Evolutionary conservation across 2,329 filamentous ascomycete genomes (phyloP).

Genomic region (Ophiocordyceps robertsii): DNA sequence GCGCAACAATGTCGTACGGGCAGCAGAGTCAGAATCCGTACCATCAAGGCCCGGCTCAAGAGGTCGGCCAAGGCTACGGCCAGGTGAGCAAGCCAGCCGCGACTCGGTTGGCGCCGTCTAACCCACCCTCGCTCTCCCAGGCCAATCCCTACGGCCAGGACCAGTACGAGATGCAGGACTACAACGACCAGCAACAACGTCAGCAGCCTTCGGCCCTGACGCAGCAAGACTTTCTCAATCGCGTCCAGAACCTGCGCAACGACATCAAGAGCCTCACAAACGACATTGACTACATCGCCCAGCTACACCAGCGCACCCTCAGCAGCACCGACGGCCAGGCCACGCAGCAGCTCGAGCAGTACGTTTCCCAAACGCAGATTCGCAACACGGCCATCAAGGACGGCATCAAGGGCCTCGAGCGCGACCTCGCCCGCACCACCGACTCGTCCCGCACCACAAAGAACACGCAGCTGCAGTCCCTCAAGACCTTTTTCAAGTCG

Average conservation of each 20-base stretch:
- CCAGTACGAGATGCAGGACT: slow-evolving; percentile 40
- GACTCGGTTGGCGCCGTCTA: neutral
- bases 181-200: slow-evolving; percentile 23
- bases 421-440: slow-evolving; percentile 50
- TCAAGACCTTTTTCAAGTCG: slow-evolving; percentile 60
- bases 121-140: neutral
- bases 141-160: slow-evolving; percentile 6
- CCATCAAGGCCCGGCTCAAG: slow-evolving; percentile 8
- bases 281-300: slow-evolving; percentile 54
- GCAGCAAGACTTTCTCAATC: slow-evolving; percentile 54
- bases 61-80: slow-evolving; percentile 6
- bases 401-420: slow-evolving; percentile 64
- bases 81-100: slow-evolving; percentile 5
- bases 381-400: slow-evolving; percentile 66
- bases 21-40: slow-evolving; percentile 10
- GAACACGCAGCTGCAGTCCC: slow-evolving; percentile 51
- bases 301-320: slow-evolving; percentile 59
- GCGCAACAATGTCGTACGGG: slow-evolving; percentile 10
- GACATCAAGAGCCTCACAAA: slow-evolving; percentile 54
- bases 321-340: slow-evolving; percentile 47
- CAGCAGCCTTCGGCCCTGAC: slow-evolving; percentile 28
- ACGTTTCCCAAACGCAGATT: slow-evolving; percentile 56
- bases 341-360: slow-evolving; percentile 47
- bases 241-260: slow-evolving; percentile 52
- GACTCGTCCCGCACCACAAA: slow-evolving; percentile 52